Evolutionary conservation across 306 rosid genomes (phyloP).

Genomic region (Malus domestica): ASM211411v1 NC_041796.1:12893501-12894000

Average conservation of each 20-base stretch:
- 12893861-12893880: too few relatives aligned
- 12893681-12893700: constrained; percentile 26
- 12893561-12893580: constrained; percentile 33
- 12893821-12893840: neutral
- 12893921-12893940: too few relatives aligned
- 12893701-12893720: constrained; percentile 35
- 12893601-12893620: constrained; percentile 27
- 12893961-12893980: too few relatives aligned
- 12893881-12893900: too few relatives aligned
- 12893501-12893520: constrained; percentile 17
- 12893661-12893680: constrained; percentile 28
- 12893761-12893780: constrained; percentile 23
- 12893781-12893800: constrained; percentile 10
- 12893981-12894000: too few relatives aligned
- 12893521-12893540: constrained; percentile 25
- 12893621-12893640: constrained; percentile 38
- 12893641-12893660: constrained; percentile 19
- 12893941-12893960: too few relatives aligned
- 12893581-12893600: constrained; percentile 28
- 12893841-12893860: neutral
- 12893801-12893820: neutral
- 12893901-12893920: too few relatives aligned
- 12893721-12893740: constrained; percentile 16
- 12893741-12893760: constrained; percentile 20
- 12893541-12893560: constrained; percentile 52